Evolutionary conservation across 306 rosid species (phyloP), one percentile per base, ranked within the genome.

Genomic region (Fragaria vesca): DNA sequence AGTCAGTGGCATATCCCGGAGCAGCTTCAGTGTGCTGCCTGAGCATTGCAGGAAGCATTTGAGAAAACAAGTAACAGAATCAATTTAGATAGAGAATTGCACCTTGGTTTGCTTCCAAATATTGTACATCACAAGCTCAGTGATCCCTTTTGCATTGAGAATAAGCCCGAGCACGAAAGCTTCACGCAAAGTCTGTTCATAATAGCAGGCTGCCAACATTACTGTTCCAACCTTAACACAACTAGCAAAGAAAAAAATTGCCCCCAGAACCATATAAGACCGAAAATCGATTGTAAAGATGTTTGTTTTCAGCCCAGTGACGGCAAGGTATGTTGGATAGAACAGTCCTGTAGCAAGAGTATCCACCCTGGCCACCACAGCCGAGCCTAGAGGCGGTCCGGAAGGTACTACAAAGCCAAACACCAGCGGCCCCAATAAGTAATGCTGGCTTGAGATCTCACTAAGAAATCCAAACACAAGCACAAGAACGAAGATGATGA

Each of bases 381-480:
- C 42, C 12, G 91, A 66, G 17, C 97, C 97, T 12, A 92, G 3
- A 0, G 97, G 97, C 5, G 91, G 92, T 6, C 96, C 96, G 66
- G 76, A 84, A 2, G 96, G 96, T 69, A 90, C 68, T 55, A 47
- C 81, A 45, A 84, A 69, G 43, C 97, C 97, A 2, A 90, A 74
- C 72, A 84, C 1, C 6, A 92, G 69, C 11, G 96, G 90, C 69
- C 97, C 96, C 57, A 85, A 30, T 2, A 60, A 16, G 73, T 46
- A 90, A 83, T 90, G 96, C 28, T 90, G 92, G 15, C 96, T 93
- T 8, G 88, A 8, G 15, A 79, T 0, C 51, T 92, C 96, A 45
- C 89, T 77, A 4, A 80, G 0, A 36, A 92, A 36, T 28, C 80
- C 87, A 36, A 66, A 0, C 5, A 83, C 1, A 4, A 86, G 67